Conservation (phyloP, 2,329 filamentous ascomycete genomes). For the Penicillium crustosum region DNA sequence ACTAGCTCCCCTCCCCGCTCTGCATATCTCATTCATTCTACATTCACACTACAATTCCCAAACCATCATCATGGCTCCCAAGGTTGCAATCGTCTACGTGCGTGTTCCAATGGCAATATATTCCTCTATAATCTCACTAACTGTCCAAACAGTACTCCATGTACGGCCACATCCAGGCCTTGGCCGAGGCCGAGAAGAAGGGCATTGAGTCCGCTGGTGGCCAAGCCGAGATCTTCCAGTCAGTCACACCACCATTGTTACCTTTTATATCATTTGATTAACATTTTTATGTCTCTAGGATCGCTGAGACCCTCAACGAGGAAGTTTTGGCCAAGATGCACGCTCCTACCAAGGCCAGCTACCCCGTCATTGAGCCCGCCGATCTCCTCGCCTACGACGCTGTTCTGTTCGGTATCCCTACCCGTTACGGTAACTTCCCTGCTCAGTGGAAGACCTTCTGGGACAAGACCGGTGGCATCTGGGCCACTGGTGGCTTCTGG, state of each 20-base stretch:
- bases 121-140: conserved; percentile 15
- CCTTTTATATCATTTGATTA: conserved; percentile 1
- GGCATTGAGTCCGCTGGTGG: conserved; percentile 89
- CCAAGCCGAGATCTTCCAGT: conserved; percentile 78
- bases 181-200: conserved; percentile 87
- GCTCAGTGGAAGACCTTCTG: conserved; percentile 86
- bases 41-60: conserved; percentile 3
- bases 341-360: conserved; percentile 71
- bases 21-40: not conserved
- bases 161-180: conserved; percentile 82
- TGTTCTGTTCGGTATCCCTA: conserved; percentile 92
- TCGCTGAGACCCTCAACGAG: conserved; percentile 80
- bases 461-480: conserved; percentile 86
- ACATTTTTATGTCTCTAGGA: conserved; percentile 43
- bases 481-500: conserved; percentile 71
- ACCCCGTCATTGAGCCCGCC: conserved; percentile 63
- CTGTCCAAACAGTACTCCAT: conserved; percentile 71
- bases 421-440: conserved; percentile 95
- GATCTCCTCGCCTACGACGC: conserved; percentile 76
- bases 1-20: conserved; percentile 12
- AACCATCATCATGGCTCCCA: conserved; percentile 72
- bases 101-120: conserved; percentile 38
- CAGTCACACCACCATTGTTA: conserved; percentile 29
- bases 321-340: conserved; percentile 90
- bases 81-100: conserved; percentile 88